These are phyloP conservation scores for Colletotrichum acutatum DNA, from an alignment of 2,329 filamentous ascomycete species.

Conservation along the genomic window DNA sequence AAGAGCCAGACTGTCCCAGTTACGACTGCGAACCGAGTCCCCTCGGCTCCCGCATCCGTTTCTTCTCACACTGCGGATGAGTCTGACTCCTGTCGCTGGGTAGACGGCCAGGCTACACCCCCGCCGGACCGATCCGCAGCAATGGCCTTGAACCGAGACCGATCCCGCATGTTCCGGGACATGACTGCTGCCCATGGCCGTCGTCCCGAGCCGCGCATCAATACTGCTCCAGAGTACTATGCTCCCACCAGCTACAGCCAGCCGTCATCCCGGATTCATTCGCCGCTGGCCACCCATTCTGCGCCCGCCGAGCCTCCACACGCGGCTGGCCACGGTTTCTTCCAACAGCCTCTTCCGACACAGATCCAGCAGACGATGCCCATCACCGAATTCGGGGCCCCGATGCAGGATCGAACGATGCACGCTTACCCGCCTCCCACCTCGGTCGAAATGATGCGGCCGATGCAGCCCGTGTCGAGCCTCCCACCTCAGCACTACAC, in stretches of 20 bases:
- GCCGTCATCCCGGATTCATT: conserved; percentile 23
- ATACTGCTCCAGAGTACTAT: conserved; percentile 17
- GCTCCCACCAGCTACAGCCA: conserved; percentile 26
- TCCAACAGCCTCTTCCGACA: conserved; percentile 20
- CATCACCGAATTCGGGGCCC: conserved; percentile 13
- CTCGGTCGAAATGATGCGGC: conserved; percentile 31
- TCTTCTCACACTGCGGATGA: conserved; percentile 29
- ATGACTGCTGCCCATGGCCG: conserved; percentile 9
- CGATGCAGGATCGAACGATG: conserved; percentile 25
- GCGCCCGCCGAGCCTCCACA: conserved; percentile 8
- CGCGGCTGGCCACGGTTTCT: conserved; percentile 11
- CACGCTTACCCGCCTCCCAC: conserved; percentile 23
- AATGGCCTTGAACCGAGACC: conserved; percentile 31
- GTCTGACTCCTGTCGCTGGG: conserved; percentile 32
- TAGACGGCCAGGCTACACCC: conserved; percentile 27
- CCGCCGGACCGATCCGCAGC: conserved; percentile 26
- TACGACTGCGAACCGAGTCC: background rate
- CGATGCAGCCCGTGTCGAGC: conserved; percentile 23
- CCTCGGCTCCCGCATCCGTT: conserved; percentile 26
- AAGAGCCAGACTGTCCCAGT: background rate
- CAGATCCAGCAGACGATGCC: conserved; percentile 18
- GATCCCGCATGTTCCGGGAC: conserved; percentile 29
- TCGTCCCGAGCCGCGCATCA: conserved; percentile 20
- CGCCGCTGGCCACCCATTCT: conserved; percentile 22
- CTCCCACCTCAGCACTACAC: conserved; percentile 28